phyloP scores from a whole-genome alignment of 257 asterid genomes.

The Ehretia macrophylla region DNA sequence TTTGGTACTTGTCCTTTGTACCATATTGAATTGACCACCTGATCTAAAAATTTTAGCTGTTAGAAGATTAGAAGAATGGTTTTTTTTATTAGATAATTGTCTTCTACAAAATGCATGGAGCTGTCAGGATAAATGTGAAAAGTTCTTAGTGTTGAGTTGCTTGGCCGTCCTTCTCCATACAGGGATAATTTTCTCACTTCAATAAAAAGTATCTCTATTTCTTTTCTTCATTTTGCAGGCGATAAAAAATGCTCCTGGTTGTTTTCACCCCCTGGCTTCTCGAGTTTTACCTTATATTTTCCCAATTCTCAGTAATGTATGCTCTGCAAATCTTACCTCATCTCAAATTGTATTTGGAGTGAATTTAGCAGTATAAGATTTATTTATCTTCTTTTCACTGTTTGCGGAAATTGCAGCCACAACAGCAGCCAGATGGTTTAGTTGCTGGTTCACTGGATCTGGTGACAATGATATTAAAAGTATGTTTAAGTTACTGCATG shows the following conservation, averaged over 20 bases:
- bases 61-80: too few relatives aligned
- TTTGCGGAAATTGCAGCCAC: slow-evolving; percentile 63
- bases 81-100: too few relatives aligned
- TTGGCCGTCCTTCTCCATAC: too few relatives aligned
- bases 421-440: slow-evolving; percentile 85
- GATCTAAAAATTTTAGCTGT: too few relatives aligned
- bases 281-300: slow-evolving; percentile 78
- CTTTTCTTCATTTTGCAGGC: slow-evolving; percentile 49
- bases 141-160: too few relatives aligned
- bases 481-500: slow-evolving; percentile 22
- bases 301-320: slow-evolving; percentile 79
- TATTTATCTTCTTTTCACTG: slow-evolving; percentile 10
- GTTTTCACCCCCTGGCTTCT: slow-evolving; percentile 79
- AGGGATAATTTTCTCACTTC: too few relatives aligned
- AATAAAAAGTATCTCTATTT: too few relatives aligned
- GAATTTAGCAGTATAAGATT: not conserved
- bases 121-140: too few relatives aligned
- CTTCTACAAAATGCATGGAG: too few relatives aligned
- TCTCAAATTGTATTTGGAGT: slow-evolving; percentile 6
- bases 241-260: slow-evolving; percentile 87
- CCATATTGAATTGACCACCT: too few relatives aligned
- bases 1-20: too few relatives aligned
- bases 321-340: slow-evolving; percentile 18
- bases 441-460: slow-evolving; percentile 96
- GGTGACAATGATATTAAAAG: slow-evolving; percentile 81